Evolutionary conservation across 208 protist species (phyloP), one percentile per base, ranked within the genome.

Genomic region (Crithidia mellificae): DNA sequence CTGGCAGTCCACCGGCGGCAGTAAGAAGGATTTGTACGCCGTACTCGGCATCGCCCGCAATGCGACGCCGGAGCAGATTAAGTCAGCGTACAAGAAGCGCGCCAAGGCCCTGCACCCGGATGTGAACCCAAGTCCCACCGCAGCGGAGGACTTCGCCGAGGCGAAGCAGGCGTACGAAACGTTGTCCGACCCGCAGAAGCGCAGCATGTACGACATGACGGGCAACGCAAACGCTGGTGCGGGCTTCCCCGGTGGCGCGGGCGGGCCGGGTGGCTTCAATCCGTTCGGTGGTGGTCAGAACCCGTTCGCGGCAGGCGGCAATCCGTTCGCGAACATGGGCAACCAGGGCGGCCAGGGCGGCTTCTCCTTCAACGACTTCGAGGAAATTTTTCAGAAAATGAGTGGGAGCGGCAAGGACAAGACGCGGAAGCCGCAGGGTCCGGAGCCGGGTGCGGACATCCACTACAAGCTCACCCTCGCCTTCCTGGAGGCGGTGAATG

Each of bases 141-240:
- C 91, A 3, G 88, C 88, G 17, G 81, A 93, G 76, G 86, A 95
- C 75, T 96, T 96, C 74, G 81, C 85, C 12, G 84, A 91, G 76
- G 87, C 91, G n/a, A 96, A 94, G 68, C 79, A 96, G 72, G 91
- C 91, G 19, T 96, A 94, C 77, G 87, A 94, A 68, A 90, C 85
- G n/a, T 79, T 96, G 14, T 86, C 81, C 8, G 91, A 96, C 54
- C 77, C 87, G 54, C 88, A 96, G 72, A 96, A 95, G 80, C 85
- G 91, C 32, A 92, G 86, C 72, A 91, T 94, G 84, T 96, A 94
- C 63, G 91, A 96, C 73, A 92, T 92, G 87, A 96, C 91, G 1
- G 91, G 91, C 30, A 92, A 89, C 68, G 81, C 87, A 2, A 84
- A 66, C 61, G 83, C 81, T n/a, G n/a, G n/a, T n/a, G n/a, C n/a